Evolutionary conservation across 2,329 filamentous ascomycete species (phyloP).

Genomic region (Drechslerella stenobrocha): DNA sequence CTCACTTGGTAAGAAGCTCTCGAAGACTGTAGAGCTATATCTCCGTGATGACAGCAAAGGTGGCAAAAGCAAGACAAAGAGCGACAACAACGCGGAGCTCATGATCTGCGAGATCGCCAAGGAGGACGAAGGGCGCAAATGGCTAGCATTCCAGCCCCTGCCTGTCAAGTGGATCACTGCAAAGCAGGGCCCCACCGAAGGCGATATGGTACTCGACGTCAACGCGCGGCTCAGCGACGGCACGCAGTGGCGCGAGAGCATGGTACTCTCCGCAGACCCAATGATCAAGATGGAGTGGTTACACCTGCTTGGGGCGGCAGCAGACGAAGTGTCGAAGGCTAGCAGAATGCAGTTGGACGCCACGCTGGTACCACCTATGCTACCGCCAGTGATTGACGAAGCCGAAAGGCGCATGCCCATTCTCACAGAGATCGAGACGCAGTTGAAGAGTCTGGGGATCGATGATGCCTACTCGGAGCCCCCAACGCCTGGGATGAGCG

Average conservation of each 20-base stretch:
- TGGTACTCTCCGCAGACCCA: constrained; percentile 34
- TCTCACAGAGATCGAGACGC: constrained; percentile 38
- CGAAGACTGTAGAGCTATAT: constrained; percentile 84
- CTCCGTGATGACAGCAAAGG: constrained; percentile 69
- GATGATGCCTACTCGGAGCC: constrained; percentile 45
- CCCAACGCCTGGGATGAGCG: constrained; percentile 40
- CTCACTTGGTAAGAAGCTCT: constrained; percentile 84
- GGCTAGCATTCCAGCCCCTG: constrained; percentile 92
- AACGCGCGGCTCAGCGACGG: constrained; percentile 40
- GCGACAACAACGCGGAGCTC: constrained; percentile 75
- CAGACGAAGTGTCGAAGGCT: constrained; percentile 41
- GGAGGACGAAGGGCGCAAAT: constrained; percentile 64
- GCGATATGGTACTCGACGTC: constrained; percentile 32
- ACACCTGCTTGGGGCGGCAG: constrained; percentile 37
- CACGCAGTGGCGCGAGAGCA: constrained; percentile 24
- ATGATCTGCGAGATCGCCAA: constrained; percentile 87
- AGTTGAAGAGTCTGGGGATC: constrained; percentile 35
- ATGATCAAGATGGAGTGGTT: constrained; percentile 48
- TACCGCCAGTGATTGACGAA: constrained; percentile 14
- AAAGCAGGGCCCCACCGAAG: constrained; percentile 63
- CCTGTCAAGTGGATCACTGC: constrained; percentile 73
- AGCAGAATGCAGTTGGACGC: constrained; percentile 39
- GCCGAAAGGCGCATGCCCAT: constrained; percentile 23
- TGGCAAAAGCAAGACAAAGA: constrained; percentile 59
- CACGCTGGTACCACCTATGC: not conserved